Percentiles rank a stretch among this genome's conserved stretches.
These are phyloP conservation scores for Xylaria scruposa DNA, from an alignment of 495 filamentous ascomycete species.

Conservation along the genomic window DNA sequence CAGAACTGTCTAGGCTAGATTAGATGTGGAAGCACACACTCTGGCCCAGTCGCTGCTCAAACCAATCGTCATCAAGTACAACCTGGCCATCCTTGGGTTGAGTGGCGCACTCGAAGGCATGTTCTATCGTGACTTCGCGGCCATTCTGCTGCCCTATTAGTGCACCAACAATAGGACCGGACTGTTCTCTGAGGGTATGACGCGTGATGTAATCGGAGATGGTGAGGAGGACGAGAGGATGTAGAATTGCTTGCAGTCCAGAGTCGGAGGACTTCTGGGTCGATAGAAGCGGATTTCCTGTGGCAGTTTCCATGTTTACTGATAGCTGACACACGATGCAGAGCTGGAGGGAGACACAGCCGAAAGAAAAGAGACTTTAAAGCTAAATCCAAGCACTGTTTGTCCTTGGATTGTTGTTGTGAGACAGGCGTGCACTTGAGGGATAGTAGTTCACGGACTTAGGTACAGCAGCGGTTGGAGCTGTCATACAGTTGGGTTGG, in stretches of 20 bases:
- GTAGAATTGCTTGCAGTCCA: conserved; percentile 81
- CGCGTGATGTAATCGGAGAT: conserved; percentile 97
- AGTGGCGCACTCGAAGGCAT: conserved; percentile 83
- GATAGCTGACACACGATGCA: neutral
- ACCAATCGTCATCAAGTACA: conserved; percentile 71
- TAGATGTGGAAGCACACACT: conserved; percentile 61
- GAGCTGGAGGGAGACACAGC: conserved; percentile 6
- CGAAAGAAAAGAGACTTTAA: conserved; percentile 1
- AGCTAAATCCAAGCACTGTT: conserved; percentile 6
- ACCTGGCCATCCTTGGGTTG: conserved; percentile 52
- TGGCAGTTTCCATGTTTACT: conserved; percentile 31
- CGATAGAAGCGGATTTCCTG: conserved; percentile 52
- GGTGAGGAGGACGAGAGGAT: conserved; percentile 92
- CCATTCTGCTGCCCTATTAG: conserved; percentile 91
- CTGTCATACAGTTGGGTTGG: conserved; percentile 5
- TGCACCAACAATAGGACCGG: conserved; percentile 82
- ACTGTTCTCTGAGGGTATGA: conserved; percentile 76
- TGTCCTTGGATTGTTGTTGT: neutral
- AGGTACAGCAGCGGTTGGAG: neutral
- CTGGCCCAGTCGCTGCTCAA: conserved; percentile 78
- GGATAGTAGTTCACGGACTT: neutral
- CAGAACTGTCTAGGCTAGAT: neutral
- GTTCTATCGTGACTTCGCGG: conserved; percentile 86
- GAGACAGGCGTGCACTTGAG: neutral
- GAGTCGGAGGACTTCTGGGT: conserved; percentile 70